Evolutionary conservation across 2,329 filamentous ascomycete genomes (phyloP), one percentile per base, ranked within the genome.

Genomic region (Cadophora sp.): DNA sequence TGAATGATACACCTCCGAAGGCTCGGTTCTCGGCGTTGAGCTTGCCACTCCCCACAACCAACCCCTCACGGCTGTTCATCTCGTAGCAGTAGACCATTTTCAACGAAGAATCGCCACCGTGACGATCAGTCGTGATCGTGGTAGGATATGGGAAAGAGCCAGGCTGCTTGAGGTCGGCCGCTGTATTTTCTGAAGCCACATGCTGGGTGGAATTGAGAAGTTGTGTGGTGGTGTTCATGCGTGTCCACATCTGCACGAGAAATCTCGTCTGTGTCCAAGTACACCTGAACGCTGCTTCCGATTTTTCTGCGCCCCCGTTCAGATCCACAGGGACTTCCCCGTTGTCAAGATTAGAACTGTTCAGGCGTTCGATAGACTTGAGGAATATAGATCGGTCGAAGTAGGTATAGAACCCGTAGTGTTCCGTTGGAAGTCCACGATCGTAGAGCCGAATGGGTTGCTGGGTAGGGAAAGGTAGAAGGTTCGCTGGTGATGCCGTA

Each of bases 391-490:
- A 91, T 71, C 94, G 92, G 79, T 94, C 89, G 79, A 92, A 98
- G 82, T 97, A 96, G 0, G 87, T 92, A 81, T 97, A 97, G 80
- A 97, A 97, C 2, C 93, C 93, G 78, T 96, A 97, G 79, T 97
- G 93, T 78, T 98, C 95, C 0, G 90, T 90, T 1, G 85, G 81
- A 33, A 91, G 83, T 20, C 91, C 94, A 22, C 94, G 91, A 77
- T 98, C 93, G 78, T 90, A 98, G 0, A 98, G 85, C 1, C 92
- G 88, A 14, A 98, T 83, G 0, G 93, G 95, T 75, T 98, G 96
- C 67, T 90, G 87, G 6, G 82, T 80, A 0, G 91, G 87, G 8
- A 86, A 82, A 0, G 94, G 92, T 55, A 96, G 87, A 69, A 97
- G 82, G 11, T 85, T 85, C 2, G 92, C 92, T 0, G 91, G 82